A percentile compares a stretch with the other conserved stretches of the same genome.
phyloP scores from a whole-genome alignment of 2,329 filamentous ascomycete genomes.

The Uncinocarpus reesii region DNA sequence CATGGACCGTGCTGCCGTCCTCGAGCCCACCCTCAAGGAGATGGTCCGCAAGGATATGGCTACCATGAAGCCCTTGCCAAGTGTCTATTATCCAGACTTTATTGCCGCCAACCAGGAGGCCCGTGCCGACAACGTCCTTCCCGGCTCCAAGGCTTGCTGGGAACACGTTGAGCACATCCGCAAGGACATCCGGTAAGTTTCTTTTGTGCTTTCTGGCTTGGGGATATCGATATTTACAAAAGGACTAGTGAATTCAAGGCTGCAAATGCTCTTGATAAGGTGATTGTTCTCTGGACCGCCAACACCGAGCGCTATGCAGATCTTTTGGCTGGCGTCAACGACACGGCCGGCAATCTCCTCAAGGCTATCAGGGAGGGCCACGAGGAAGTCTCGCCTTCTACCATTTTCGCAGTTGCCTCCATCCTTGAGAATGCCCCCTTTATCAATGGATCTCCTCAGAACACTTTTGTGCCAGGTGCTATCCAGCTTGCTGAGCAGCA shows the following conservation, averaged over 20 bases:
- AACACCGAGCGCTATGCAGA: slow-evolving; percentile 97
- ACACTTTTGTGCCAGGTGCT: slow-evolving; percentile 93
- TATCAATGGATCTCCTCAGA: slow-evolving; percentile 98
- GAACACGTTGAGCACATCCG: slow-evolving; percentile 89
- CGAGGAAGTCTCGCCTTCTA: slow-evolving; percentile 86
- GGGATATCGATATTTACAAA: too few relatives aligned
- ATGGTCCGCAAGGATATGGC: slow-evolving; percentile 90
- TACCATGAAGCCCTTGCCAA: slow-evolving; percentile 75
- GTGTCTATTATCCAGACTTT: slow-evolving; percentile 98
- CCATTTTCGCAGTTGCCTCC: slow-evolving; percentile 86
- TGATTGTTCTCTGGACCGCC: slow-evolving; percentile 96
- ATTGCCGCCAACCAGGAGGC: slow-evolving; percentile 98
- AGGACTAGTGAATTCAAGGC: slow-evolving; percentile 69
- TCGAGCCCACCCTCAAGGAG: slow-evolving; percentile 87
- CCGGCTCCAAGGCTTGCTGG: slow-evolving; percentile 71
- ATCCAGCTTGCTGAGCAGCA: slow-evolving; percentile 81
- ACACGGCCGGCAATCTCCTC: slow-evolving; percentile 89
- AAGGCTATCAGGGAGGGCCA: slow-evolving; percentile 78
- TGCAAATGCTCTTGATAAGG: slow-evolving; percentile 75
- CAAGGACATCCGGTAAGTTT: slow-evolving; percentile 69
- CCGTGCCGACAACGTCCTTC: slow-evolving; percentile 80
- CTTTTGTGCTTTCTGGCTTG: too few relatives aligned
- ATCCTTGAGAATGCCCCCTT: slow-evolving; percentile 86
- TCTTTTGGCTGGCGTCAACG: slow-evolving; percentile 77
- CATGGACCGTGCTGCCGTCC: slow-evolving; percentile 91